Conservation (phyloP, 768 basidiomycete species). For the Boletales sp. region DNA sequence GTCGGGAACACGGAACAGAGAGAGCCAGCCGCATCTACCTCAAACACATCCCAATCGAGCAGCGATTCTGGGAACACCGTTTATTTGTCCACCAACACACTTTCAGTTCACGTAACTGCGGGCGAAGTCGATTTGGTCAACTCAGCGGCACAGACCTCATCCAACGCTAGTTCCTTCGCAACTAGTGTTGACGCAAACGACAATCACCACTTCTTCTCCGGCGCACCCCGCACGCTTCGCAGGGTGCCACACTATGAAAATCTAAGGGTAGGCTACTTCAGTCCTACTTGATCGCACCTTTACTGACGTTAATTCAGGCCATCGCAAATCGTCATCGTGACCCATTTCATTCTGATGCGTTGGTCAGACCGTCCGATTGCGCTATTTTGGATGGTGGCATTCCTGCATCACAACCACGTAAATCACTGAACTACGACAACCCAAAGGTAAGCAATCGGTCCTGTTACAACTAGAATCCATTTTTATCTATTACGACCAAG, state of each 20-base stretch:
- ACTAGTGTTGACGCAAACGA: slow-evolving; percentile 18
- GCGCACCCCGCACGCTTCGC: slow-evolving; percentile 10
- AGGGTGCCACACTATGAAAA: slow-evolving; percentile 16
- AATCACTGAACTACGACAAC: not conserved
- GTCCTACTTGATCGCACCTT: not conserved
- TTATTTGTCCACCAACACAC: slow-evolving; percentile 7
- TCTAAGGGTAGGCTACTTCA: slow-evolving; percentile 9
- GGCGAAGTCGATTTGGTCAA: not conserved
- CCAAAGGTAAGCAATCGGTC: not conserved
- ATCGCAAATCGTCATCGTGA: not conserved
- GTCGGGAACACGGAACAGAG: not conserved
- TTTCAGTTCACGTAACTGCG: slow-evolving; percentile 1
- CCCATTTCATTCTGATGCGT: not conserved
- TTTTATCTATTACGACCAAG: not conserved
- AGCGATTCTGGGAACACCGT: not conserved
- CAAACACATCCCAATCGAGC: not conserved
- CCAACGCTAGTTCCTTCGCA: slow-evolving; percentile 11
- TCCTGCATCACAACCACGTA: not conserved
- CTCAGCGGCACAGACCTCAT: slow-evolving; percentile 1
- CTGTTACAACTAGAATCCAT: slow-evolving; percentile 1
- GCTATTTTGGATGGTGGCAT: not conserved
- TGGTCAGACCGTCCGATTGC: not conserved
- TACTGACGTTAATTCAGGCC: not conserved
- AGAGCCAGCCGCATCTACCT: not conserved
- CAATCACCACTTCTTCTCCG: not conserved